These are phyloP conservation scores for Aegilops speltoides DNA, from an alignment of 176 grass and related monocot genomes.

Conservation along the genomic window DNA sequence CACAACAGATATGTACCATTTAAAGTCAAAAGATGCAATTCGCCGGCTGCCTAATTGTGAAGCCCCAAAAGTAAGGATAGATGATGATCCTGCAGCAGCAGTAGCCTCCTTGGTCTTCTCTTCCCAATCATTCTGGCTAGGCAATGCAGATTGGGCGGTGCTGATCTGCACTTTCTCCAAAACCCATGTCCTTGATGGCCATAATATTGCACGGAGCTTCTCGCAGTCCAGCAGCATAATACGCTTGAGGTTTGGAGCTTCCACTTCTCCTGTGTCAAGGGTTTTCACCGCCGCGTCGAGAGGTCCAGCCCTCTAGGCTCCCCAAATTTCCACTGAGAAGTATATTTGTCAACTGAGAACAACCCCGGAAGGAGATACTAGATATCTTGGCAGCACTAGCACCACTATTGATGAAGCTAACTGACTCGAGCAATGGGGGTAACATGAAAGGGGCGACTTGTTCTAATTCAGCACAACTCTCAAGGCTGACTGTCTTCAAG, in stretches of 20 bases:
- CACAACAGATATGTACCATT: neutral
- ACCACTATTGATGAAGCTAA: neutral
- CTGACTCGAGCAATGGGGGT: neutral
- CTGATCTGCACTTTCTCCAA: neutral
- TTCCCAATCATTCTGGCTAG: neutral
- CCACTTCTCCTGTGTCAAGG: neutral
- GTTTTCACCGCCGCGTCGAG: neutral
- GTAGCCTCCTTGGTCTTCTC: neutral
- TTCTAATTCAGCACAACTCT: too few species aligned
- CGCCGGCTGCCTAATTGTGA: too few species aligned
- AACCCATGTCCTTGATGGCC: neutral
- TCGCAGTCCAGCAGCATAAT: neutral
- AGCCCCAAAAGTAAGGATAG: neutral
- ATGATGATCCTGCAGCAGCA: neutral
- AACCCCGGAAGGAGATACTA: neutral
- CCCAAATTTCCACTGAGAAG: neutral
- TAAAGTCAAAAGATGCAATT: too few species aligned
- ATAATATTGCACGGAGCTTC: constrained; percentile 9
- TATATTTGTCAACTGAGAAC: neutral
- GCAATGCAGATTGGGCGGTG: neutral
- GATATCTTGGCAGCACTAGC: neutral
- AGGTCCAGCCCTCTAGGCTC: neutral
- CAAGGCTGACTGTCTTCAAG: too few species aligned
- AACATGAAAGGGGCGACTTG: too few species aligned
- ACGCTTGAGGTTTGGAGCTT: neutral